Evolutionary conservation across 2,329 filamentous ascomycete species (phyloP).

Genomic region (Colletotrichum ledebouriae): DNA sequence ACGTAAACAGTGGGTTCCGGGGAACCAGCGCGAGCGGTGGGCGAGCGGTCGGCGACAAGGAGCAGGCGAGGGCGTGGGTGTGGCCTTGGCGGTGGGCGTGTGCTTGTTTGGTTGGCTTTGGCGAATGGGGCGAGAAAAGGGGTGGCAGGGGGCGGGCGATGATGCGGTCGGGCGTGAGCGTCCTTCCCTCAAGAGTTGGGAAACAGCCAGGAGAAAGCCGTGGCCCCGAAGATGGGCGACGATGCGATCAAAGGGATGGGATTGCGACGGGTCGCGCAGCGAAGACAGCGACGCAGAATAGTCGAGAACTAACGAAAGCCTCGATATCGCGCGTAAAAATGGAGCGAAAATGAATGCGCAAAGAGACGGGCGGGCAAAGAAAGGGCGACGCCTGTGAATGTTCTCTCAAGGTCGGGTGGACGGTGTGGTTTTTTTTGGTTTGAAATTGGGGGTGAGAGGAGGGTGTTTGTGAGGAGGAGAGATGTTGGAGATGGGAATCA

Average conservation of each 20-base stretch:
- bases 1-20: conserved; percentile 42
- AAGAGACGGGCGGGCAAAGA: conserved; percentile 40
- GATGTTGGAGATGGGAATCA: conserved; percentile 39
- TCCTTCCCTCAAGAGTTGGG: conserved; percentile 27
- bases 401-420: conserved; percentile 44
- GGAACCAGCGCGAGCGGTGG: conserved; percentile 32
- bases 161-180: conserved; percentile 41
- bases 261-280: conserved; percentile 43
- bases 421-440: conserved; percentile 43
- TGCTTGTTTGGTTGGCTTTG: conserved; percentile 33
- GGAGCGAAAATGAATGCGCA: conserved; percentile 45
- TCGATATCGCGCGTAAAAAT: conserved; percentile 51
- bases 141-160: conserved; percentile 40
- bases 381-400: conserved; percentile 41
- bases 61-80: conserved; percentile 15
- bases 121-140: conserved; percentile 35
- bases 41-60: conserved; percentile 22
- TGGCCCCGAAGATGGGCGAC: conserved; percentile 32
- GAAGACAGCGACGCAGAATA: conserved; percentile 40
- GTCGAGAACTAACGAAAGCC: conserved; percentile 66
- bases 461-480: conserved; percentile 43
- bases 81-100: conserved; percentile 23
- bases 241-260: conserved; percentile 35
- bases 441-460: conserved; percentile 38
- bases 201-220: conserved; percentile 35